A percentile compares a stretch with the other conserved stretches of the same genome.
phyloP scores from a whole-genome alignment of 2,329 filamentous ascomycete species.

The Tricladium varicosporioides region DNA sequence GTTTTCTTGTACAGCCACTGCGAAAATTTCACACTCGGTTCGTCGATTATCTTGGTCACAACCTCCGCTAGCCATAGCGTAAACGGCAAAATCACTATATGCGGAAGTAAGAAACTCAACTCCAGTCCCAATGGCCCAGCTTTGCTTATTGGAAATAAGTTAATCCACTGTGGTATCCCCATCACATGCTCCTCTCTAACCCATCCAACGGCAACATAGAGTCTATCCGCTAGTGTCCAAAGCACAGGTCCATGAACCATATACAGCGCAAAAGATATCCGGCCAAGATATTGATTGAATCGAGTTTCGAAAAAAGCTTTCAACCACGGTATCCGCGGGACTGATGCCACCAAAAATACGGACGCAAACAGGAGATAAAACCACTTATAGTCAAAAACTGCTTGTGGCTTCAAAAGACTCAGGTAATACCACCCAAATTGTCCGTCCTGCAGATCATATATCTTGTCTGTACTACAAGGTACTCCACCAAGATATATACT shows the following conservation, averaged over 20 bases:
- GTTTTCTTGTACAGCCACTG: too few relatives aligned
- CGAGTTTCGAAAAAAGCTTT: conserved; percentile 56
- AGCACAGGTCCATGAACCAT: conserved; percentile 63
- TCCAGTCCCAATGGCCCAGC: conserved; percentile 49
- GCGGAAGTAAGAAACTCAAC: conserved; percentile 57
- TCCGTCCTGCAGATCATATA: conserved; percentile 45
- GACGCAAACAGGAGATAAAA: conserved; percentile 65
- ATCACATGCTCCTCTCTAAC: conserved; percentile 43
- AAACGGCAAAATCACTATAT: conserved; percentile 34
- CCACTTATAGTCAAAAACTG: conserved; percentile 65
- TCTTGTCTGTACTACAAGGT: conserved; percentile 45
- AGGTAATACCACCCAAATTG: conserved; percentile 45
- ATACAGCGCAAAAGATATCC: conserved; percentile 62
- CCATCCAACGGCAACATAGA: conserved; percentile 63
- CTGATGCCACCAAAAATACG: conserved; percentile 51
- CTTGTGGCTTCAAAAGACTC: conserved; percentile 60
- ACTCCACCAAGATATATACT: conserved; percentile 59
- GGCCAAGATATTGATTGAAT: conserved; percentile 61
- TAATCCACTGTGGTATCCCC: conserved; percentile 51
- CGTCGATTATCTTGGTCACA: background rate
- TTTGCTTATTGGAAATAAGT: conserved; percentile 58
- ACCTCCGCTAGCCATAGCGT: background rate
- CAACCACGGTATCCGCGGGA: conserved; percentile 56
- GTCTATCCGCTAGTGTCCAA: conserved; percentile 56
- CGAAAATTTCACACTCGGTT: too few relatives aligned